Conservation (phyloP, 495 filamentous ascomycete species). For the Cetradonia linearis region DNA sequence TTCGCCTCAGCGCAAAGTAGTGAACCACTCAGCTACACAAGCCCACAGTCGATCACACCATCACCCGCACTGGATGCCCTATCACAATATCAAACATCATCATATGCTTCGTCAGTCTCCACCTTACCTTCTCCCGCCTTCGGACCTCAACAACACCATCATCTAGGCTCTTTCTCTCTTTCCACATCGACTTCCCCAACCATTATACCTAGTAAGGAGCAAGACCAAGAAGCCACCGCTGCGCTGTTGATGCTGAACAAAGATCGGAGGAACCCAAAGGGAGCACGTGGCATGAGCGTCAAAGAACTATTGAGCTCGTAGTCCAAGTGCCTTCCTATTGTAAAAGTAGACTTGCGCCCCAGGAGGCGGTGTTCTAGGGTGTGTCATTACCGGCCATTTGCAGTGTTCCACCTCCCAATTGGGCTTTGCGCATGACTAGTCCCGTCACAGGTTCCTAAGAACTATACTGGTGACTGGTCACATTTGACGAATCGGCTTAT, state of each 20-base stretch:
- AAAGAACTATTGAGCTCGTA: constrained; percentile 54
- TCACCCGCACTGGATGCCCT: constrained; percentile 24
- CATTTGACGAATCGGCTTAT: background rate
- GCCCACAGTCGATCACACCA: constrained; percentile 20
- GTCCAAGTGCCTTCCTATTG: background rate
- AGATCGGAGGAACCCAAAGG: constrained; percentile 42
- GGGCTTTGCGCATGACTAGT: background rate
- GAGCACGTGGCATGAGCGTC: constrained; percentile 58
- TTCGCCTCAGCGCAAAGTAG: constrained; percentile 23
- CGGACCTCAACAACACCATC: constrained; percentile 21
- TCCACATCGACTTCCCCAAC: constrained; percentile 33
- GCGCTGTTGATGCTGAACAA: constrained; percentile 72
- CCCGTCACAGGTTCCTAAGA: background rate
- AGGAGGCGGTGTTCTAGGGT: background rate
- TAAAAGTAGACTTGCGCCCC: background rate
- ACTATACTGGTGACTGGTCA: background rate
- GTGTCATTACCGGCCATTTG: background rate
- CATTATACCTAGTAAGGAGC: constrained; percentile 30
- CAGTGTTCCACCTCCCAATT: background rate
- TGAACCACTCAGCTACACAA: constrained; percentile 11
- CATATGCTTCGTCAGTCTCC: constrained; percentile 29
- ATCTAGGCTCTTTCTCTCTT: constrained; percentile 21
- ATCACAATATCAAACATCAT: constrained; percentile 33
- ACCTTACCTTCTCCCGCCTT: constrained; percentile 37
- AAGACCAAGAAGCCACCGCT: constrained; percentile 68